Conservation (phyloP, 768 basidiomycete genomes). For the Hygrophoropsis aurantiaca region DNA sequence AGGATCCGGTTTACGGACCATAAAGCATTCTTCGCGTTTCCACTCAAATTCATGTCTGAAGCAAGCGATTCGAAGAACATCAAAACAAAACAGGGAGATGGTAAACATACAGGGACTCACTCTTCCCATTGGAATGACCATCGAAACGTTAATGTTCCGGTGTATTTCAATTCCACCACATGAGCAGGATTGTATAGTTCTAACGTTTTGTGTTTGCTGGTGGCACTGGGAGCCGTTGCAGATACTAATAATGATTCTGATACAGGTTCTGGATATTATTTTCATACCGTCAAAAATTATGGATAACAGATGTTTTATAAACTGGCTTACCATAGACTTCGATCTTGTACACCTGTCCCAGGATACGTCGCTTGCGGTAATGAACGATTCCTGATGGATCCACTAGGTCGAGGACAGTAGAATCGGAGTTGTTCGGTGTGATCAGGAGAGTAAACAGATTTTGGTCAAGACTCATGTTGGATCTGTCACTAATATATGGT, state of each 20-base stretch:
- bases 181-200: slow-evolving; percentile 75
- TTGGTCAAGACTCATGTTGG: slow-evolving; percentile 75
- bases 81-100: background rate
- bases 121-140: slow-evolving; percentile 86
- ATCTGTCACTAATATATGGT: too few species aligned
- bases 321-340: slow-evolving; percentile 61
- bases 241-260: slow-evolving; percentile 72
- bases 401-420: slow-evolving; percentile 65
- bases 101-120: slow-evolving; percentile 41
- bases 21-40: slow-evolving; percentile 81
- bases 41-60: slow-evolving; percentile 81
- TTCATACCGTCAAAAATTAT: background rate
- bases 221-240: slow-evolving; percentile 59
- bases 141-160: slow-evolving; percentile 69
- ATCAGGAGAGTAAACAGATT: slow-evolving; percentile 82
- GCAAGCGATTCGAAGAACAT: background rate
- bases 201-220: slow-evolving; percentile 71
- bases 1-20: slow-evolving; percentile 84
- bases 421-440: slow-evolving; percentile 56
- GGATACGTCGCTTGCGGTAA: slow-evolving; percentile 69
- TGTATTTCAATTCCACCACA: slow-evolving; percentile 69
- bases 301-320: background rate
- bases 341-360: slow-evolving; percentile 55
- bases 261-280: slow-evolving; percentile 55
- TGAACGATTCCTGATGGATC: slow-evolving; percentile 63